These are phyloP conservation scores for Aegle marmelos DNA, from an alignment of 345 rosid genomes.

Conservation along the genomic window DNA sequence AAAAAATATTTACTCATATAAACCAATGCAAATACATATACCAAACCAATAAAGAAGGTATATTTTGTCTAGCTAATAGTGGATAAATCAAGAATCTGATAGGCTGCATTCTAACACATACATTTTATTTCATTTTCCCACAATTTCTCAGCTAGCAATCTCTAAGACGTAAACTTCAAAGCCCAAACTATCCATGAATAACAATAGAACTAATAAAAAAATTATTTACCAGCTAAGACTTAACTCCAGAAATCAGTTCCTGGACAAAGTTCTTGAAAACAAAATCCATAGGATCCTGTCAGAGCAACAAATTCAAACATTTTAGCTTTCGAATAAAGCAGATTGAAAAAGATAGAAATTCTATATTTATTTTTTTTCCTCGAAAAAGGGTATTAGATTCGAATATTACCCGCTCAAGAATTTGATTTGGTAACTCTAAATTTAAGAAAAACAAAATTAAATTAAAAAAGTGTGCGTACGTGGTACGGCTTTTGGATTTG, in stretches of 20 bases:
- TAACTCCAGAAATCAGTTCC: constrained; percentile 12
- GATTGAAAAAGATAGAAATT: not conserved
- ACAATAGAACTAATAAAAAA: not conserved
- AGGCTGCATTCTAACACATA: not conserved
- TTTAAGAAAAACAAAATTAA: not conserved
- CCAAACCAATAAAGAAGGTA: not conserved
- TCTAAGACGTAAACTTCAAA: not conserved
- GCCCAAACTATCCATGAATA: not conserved
- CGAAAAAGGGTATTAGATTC: constrained; percentile 6
- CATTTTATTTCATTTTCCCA: constrained; percentile 1
- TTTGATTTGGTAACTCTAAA: constrained; percentile 30
- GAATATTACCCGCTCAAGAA: constrained; percentile 27
- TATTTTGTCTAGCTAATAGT: not conserved
- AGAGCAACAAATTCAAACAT: constrained; percentile 17
- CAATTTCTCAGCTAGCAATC: constrained; percentile 19
- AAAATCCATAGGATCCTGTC: constrained; percentile 33
- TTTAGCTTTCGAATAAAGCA: not conserved
- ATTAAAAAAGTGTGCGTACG: too few species aligned
- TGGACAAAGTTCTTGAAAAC: constrained; percentile 14
- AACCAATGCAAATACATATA: not conserved
- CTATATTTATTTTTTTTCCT: too few species aligned
- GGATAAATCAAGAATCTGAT: not conserved
- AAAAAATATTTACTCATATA: not conserved
- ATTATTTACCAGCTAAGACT: constrained; percentile 28
- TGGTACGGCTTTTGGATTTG: not conserved